phyloP scores from a whole-genome alignment of 202 grass and related monocot genomes.

The Elaeis oleifera region DNA sequence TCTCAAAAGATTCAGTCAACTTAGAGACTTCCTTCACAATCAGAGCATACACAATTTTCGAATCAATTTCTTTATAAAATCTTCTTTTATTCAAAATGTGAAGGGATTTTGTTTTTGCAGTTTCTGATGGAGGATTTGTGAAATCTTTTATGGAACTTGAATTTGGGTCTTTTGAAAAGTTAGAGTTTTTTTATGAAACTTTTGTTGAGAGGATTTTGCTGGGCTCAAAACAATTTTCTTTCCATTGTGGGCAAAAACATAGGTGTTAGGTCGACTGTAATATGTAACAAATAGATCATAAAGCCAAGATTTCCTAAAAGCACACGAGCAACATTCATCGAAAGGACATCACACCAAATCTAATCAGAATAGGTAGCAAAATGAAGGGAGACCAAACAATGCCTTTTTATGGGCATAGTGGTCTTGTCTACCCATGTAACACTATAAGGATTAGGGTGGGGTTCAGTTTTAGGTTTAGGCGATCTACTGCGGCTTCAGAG shows the following conservation, averaged over 20 bases:
- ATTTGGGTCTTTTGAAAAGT: background rate
- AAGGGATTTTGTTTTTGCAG: background rate
- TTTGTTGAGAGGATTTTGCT: background rate
- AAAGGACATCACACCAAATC: background rate
- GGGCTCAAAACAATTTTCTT: background rate
- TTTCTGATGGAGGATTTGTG: background rate
- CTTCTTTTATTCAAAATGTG: background rate
- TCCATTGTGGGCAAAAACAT: background rate
- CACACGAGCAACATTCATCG: background rate
- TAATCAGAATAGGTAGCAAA: background rate
- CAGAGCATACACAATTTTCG: background rate
- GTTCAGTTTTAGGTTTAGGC: background rate
- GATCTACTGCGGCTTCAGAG: background rate
- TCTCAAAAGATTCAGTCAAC: background rate
- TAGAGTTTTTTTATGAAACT: too few relatives aligned
- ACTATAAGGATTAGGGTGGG: background rate
- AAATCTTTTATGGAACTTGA: background rate
- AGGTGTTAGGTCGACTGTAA: background rate
- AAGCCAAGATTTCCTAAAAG: background rate
- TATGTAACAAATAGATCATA: background rate
- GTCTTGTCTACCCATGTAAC: background rate
- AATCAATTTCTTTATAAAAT: background rate
- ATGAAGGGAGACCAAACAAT: background rate
- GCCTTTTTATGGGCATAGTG: background rate
- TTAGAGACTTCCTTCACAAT: background rate